Evolutionary conservation across 2,329 filamentous ascomycete genomes (phyloP).

Genomic region (Proliferodiscus dingleyae): DNA sequence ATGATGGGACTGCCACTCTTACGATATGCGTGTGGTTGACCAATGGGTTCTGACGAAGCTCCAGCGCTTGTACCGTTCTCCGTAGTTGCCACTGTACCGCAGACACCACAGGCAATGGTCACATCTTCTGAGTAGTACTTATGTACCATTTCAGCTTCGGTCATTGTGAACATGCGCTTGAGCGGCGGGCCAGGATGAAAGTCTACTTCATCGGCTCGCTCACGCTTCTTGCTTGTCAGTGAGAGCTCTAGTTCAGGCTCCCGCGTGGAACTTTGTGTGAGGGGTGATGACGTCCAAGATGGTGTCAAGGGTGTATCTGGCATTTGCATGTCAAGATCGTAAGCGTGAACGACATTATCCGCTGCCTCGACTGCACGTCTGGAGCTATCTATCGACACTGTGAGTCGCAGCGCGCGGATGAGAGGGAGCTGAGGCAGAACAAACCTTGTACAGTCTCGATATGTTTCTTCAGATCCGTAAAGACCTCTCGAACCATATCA

Average conservation of each 20-base stretch:
- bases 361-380: slow-evolving; percentile 67
- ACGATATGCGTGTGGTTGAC: not conserved
- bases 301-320: slow-evolving; percentile 51
- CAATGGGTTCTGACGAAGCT: not conserved
- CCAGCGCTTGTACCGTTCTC: not conserved
- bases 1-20: slow-evolving; percentile 3
- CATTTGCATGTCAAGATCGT: slow-evolving; percentile 70
- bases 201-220: slow-evolving; percentile 17
- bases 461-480: slow-evolving; percentile 59
- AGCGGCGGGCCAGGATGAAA: slow-evolving; percentile 21
- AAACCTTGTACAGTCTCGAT: slow-evolving; percentile 66
- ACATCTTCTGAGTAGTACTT: slow-evolving; percentile 12
- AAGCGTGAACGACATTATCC: slow-evolving; percentile 71
- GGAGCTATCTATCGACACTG: slow-evolving; percentile 52
- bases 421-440: slow-evolving; percentile 11
- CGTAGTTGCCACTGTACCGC: slow-evolving; percentile 1
- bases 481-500: slow-evolving; percentile 47
- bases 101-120: slow-evolving; percentile 6
- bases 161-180: slow-evolving; percentile 25
- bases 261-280: not conserved
- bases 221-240: slow-evolving; percentile 18
- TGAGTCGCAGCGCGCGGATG: slow-evolving; percentile 1
- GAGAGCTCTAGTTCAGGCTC: slow-evolving; percentile 2
- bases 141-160: slow-evolving; percentile 17
- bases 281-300: not conserved